These are phyloP conservation scores for Ganoderma boninense DNA, from an alignment of 1,284 basidiomycete species.

Conservation along the genomic window DNA sequence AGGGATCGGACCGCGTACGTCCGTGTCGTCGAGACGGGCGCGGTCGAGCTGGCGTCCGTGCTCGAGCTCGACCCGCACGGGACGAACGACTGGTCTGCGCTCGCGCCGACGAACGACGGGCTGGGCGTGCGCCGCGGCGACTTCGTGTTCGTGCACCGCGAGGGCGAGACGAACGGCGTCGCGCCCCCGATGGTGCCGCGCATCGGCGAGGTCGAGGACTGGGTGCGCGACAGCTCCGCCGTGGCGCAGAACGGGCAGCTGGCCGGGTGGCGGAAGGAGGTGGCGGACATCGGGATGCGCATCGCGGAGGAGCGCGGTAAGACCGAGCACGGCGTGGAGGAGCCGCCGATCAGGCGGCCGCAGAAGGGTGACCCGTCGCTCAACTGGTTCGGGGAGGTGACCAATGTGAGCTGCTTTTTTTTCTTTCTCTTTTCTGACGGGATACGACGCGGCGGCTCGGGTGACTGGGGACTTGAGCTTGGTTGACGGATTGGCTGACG, in stretches of 20 bases:
- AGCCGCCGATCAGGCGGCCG: slow-evolving; percentile 57
- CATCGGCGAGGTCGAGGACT: slow-evolving; percentile 82
- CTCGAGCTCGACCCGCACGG: slow-evolving; percentile 91
- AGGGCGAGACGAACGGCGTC: slow-evolving; percentile 74
- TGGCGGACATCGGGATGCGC: slow-evolving; percentile 67
- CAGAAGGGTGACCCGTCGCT: slow-evolving; percentile 53
- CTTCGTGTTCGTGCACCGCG: slow-evolving; percentile 80
- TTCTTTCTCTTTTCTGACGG: slow-evolving; percentile 6
- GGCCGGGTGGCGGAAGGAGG: slow-evolving; percentile 72
- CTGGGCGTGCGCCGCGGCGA: slow-evolving; percentile 86
- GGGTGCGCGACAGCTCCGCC: slow-evolving; percentile 72
- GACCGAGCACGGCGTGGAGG: slow-evolving; percentile 43
- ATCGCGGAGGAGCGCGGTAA: slow-evolving; percentile 60
- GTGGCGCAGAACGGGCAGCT: slow-evolving; percentile 56
- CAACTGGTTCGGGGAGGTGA: slow-evolving; percentile 84
- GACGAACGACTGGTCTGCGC: slow-evolving; percentile 55
- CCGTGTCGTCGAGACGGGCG: slow-evolving; percentile 59
- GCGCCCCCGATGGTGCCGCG: slow-evolving; percentile 71
- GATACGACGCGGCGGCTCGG: background rate
- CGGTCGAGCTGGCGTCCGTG: slow-evolving; percentile 76
- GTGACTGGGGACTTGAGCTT: background rate
- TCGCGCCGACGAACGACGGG: slow-evolving; percentile 58
- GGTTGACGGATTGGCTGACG: slow-evolving; percentile 4
- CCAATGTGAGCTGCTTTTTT: slow-evolving; percentile 56
- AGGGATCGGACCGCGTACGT: slow-evolving; percentile 75